A percentile compares a stretch with the other conserved stretches of the same genome.
Conservation (phyloP, 164 flowering plant species). For the Aristolochia californica region DNA sequence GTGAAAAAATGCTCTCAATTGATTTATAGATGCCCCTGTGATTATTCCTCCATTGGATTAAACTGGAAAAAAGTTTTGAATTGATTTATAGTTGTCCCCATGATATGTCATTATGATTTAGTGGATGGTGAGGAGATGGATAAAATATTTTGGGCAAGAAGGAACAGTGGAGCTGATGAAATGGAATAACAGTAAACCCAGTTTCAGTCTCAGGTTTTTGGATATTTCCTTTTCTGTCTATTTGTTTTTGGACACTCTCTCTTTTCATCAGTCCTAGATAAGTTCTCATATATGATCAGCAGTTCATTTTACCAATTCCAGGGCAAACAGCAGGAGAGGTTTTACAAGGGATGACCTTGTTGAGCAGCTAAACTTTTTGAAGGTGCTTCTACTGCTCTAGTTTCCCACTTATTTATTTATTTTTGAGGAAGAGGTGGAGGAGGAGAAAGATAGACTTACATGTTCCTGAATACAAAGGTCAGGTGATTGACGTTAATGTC, state of each 20-base stretch:
- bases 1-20: too few relatives aligned
- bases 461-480: too few relatives aligned
- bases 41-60: too few relatives aligned
- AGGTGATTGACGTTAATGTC: too few relatives aligned
- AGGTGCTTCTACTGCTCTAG: conserved; percentile 28
- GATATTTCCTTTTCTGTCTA: neutral
- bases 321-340: conserved; percentile 61
- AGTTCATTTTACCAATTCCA: conserved; percentile 21
- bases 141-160: conserved; percentile 53
- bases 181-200: conserved; percentile 77
- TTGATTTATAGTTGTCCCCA: too few relatives aligned
- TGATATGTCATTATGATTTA: conserved; percentile 9
- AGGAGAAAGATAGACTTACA: neutral
- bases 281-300: conserved; percentile 10
- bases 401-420: too few relatives aligned
- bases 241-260: neutral
- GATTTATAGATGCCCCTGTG: too few relatives aligned
- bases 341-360: conserved; percentile 65
- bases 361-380: conserved; percentile 33
- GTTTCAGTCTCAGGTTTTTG: conserved; percentile 67
- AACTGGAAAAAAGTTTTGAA: too few relatives aligned
- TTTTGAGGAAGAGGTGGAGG: neutral
- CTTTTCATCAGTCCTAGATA: neutral
- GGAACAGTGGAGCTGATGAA: conserved; percentile 63
- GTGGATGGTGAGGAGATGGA: conserved; percentile 99